These are phyloP conservation scores for Colletotrichum australisinense DNA, from an alignment of 2,329 filamentous ascomycete genomes.

Conservation along the genomic window DNA sequence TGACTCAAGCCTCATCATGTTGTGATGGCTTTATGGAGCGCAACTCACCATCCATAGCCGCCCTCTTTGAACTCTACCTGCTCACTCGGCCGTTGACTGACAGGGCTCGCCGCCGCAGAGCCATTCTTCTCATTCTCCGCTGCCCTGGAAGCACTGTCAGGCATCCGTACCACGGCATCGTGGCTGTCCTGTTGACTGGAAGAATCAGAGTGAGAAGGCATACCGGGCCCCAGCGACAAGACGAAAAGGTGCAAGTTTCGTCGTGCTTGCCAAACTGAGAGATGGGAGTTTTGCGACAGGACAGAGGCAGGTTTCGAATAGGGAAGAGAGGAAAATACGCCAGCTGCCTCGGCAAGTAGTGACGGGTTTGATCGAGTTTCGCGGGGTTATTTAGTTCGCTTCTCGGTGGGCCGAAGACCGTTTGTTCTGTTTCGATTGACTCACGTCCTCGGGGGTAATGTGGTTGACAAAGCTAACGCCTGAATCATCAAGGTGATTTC, in stretches of 20 bases:
- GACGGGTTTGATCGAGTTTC: not conserved
- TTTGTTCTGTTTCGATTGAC: not conserved
- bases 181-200: slow-evolving; percentile 18
- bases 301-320: not conserved
- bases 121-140: slow-evolving; percentile 23
- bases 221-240: slow-evolving; percentile 21
- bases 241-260: not conserved
- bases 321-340: not conserved
- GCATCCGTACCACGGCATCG: slow-evolving; percentile 25
- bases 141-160: slow-evolving; percentile 29
- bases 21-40: not conserved
- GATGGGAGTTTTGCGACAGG: not conserved
- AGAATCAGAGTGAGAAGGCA: slow-evolving; percentile 20
- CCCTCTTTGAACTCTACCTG: slow-evolving; percentile 59
- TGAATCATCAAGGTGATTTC: not conserved
- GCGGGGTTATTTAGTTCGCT: not conserved
- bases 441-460: not conserved
- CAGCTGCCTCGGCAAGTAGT: not conserved
- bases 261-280: not conserved
- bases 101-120: not conserved
- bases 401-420: not conserved
- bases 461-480: not conserved
- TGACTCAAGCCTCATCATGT: not conserved
- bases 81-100: not conserved
- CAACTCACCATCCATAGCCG: slow-evolving; percentile 68